phyloP scores from a whole-genome alignment of 2,329 filamentous ascomycete genomes.

The Mycogone perniciosa region DNA sequence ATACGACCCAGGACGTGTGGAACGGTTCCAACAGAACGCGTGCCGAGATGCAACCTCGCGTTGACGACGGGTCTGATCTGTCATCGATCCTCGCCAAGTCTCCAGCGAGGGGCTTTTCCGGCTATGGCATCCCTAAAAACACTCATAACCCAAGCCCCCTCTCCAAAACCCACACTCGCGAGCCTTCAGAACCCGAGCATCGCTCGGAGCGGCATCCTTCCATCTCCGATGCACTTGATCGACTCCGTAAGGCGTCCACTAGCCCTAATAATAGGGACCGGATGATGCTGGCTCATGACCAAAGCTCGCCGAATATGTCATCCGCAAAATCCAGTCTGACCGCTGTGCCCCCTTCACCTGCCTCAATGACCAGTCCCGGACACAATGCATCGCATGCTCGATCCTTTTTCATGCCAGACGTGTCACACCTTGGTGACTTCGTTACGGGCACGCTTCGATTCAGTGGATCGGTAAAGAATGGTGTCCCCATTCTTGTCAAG shows the following conservation, averaged over 20 bases:
- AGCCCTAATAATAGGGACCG: slow-evolving; percentile 24
- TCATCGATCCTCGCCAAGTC: slow-evolving; percentile 39
- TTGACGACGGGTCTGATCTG: slow-evolving; percentile 46
- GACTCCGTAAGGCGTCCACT: slow-evolving; percentile 30
- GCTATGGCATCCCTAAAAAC: slow-evolving; percentile 22
- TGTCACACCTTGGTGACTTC: slow-evolving; percentile 51
- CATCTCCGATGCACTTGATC: slow-evolving; percentile 29
- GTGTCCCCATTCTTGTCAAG: slow-evolving; percentile 51
- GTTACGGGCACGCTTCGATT: slow-evolving; percentile 49
- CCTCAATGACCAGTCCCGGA: slow-evolving; percentile 27
- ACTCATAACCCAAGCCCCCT: slow-evolving; percentile 33
- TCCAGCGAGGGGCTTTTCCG: slow-evolving; percentile 24
- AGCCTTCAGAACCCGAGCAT: slow-evolving; percentile 22
- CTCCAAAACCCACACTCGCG: slow-evolving; percentile 29
- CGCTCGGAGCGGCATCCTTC: slow-evolving; percentile 24
- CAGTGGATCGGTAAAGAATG: slow-evolving; percentile 44
- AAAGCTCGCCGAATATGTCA: slow-evolving; percentile 29
- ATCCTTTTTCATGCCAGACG: slow-evolving; percentile 49
- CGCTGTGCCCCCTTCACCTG: slow-evolving; percentile 34
- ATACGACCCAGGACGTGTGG: slow-evolving; percentile 38
- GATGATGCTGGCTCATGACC: slow-evolving; percentile 18
- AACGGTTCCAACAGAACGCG: slow-evolving; percentile 35
- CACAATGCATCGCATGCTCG: slow-evolving; percentile 38
- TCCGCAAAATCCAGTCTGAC: slow-evolving; percentile 37
- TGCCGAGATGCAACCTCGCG: slow-evolving; percentile 48